These are phyloP conservation scores for Kodamaea lidongshanica DNA, from an alignment of 805 yeast species.

Conservation along the genomic window DNA sequence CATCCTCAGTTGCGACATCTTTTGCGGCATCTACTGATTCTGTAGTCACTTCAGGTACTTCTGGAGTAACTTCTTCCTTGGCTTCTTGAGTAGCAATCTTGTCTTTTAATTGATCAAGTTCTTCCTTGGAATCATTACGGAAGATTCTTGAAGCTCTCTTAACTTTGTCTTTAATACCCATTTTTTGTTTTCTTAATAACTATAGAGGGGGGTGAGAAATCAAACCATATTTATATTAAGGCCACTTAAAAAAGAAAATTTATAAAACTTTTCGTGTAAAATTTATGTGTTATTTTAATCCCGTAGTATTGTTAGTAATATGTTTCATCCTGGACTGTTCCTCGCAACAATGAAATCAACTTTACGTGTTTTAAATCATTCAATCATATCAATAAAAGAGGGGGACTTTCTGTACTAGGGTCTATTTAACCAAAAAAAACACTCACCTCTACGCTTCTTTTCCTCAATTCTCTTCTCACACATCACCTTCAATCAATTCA, in stretches of 20 bases:
- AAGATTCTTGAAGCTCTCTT: conserved; percentile 35
- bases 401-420: too few species aligned
- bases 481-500: too few species aligned
- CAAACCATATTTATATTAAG: conserved; percentile 7
- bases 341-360: too few species aligned
- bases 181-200: conserved; percentile 8
- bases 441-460: too few species aligned
- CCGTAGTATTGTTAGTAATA: too few species aligned
- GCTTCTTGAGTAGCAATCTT: conserved; percentile 9
- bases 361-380: too few species aligned
- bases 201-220: conserved; percentile 2
- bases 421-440: too few species aligned
- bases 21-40: conserved; percentile 5
- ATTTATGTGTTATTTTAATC: too few species aligned
- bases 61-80: conserved; percentile 12
- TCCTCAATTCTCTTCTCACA: too few species aligned
- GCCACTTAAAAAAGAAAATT: conserved; percentile 6
- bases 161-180: conserved; percentile 35
- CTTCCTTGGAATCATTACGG: conserved; percentile 22
- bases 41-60: conserved; percentile 5
- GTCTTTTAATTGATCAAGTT: conserved; percentile 6
- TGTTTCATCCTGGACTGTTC: too few species aligned
- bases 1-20: conserved; percentile 7
- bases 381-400: too few species aligned
- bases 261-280: conserved; percentile 7